Percentiles rank a stretch among this genome's conserved stretches.
Evolutionary conservation across 169 alveolate species (phyloP).

Genomic region (Toxoplasma gondii): DNA sequence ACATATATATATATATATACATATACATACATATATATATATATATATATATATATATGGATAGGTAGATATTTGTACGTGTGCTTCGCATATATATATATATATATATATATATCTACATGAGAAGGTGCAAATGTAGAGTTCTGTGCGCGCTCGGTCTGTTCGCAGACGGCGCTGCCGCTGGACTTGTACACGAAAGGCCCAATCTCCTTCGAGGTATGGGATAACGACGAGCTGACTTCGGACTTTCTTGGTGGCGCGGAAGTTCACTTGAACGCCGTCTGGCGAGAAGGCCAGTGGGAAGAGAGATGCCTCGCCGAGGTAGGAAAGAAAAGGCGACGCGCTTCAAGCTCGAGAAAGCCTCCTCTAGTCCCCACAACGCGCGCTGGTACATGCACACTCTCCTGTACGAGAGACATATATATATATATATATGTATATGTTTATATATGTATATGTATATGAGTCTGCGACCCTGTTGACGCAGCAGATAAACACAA

Average conservation of each 20-base stretch:
- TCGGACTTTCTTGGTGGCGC: conserved; percentile 74
- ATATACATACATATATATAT: too few relatives aligned
- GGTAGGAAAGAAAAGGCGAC: background rate
- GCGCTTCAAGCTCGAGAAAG: background rate
- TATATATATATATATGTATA: background rate
- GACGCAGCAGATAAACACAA: too few relatives aligned
- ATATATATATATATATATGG: too few relatives aligned
- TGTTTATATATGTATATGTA: background rate
- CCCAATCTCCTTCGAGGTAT: conserved; percentile 71
- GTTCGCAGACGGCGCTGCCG: conserved; percentile 66
- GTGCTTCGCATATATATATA: too few relatives aligned
- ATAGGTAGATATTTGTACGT: too few relatives aligned
- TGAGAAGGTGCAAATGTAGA: too few relatives aligned
- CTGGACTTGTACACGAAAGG: conserved; percentile 75
- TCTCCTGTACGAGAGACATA: background rate
- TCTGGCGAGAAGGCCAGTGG: conserved; percentile 68
- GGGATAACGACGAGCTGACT: conserved; percentile 76
- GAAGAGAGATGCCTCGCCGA: conserved; percentile 72
- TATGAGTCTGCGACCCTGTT: too few relatives aligned
- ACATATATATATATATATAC: too few relatives aligned
- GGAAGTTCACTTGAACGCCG: conserved; percentile 66
- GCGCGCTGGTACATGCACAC: background rate
- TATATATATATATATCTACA: too few relatives aligned
- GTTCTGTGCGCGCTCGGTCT: background rate
- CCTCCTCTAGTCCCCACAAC: background rate